Base-by-base conservation (phyloP, 1,284 basidiomycete species). In the Ustilago loliicola region DNA sequence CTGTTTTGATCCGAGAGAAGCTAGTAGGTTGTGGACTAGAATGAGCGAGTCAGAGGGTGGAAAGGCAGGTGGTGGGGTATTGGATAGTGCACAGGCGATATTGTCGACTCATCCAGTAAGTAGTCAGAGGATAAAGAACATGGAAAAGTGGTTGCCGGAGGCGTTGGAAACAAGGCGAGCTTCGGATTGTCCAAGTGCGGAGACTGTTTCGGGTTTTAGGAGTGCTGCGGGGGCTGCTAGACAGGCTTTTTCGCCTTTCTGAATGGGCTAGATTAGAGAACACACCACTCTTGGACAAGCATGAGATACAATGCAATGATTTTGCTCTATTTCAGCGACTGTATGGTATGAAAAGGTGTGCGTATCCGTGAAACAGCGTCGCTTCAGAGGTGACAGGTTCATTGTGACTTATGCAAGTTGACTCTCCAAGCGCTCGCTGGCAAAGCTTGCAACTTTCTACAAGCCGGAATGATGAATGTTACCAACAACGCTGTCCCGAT, bases 381-480 rank as follows among this genome's bases (percentile, higher is more conserved):
- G 23, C 38, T 19, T 6, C 21, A 17, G 13, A 13, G 27, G 11
- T 63, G 47, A n/a, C 55, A 60, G 52, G 71, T 54, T 4, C 51
- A 19, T 32, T 65, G 64, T 2, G 59, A 53, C 10, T 69, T 45
- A 6, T 45, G 68, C 48, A 75, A 19, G 25, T 79, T 74, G 42
- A 85, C 73, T 4, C 83, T 66, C 85, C 85, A 86, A 3, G 79
- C 83, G 27, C 65, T 47, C 2, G 71, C 61, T 2, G 79, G 77
- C 36, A 86, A 62, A 19, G 68, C 90, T 90, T 98, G 94, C 64
- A 99, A 87, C 85, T 90, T 92, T 72, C 91, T 90, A 29, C 94
- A 93, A 1, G 92, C 93, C 6, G 96, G 96, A 53, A 93, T 89
- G 77, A 97, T 93, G 85, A 92, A 95, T 40, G 89, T 88, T 27